These are phyloP conservation scores for Datisca glomerata DNA, from an alignment of 306 rosid genomes.

Conservation along the genomic window DNA sequence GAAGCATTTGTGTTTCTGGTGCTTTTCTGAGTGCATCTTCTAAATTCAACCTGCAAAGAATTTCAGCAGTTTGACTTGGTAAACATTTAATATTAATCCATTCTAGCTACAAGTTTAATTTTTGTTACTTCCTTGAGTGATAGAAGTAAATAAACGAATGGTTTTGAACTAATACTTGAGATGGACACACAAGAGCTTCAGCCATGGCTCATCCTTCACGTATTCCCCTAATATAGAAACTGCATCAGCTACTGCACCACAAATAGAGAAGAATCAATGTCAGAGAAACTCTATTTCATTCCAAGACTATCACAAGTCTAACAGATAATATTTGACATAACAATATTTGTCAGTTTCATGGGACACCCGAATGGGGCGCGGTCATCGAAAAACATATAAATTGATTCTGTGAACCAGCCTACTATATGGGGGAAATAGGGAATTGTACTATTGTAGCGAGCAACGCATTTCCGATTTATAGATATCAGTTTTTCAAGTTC, in stretches of 20 bases:
- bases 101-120: slow-evolving; percentile 3
- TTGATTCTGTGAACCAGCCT: too few relatives aligned
- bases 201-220: slow-evolving; percentile 75
- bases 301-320: too few relatives aligned
- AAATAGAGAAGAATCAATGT: slow-evolving; percentile 16
- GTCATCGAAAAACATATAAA: too few relatives aligned
- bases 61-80: neutral
- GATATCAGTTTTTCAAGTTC: too few relatives aligned
- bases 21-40: slow-evolving; percentile 46
- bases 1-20: slow-evolving; percentile 18
- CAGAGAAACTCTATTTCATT: slow-evolving; percentile 1
- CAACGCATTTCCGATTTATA: too few relatives aligned
- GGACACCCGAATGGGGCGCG: too few relatives aligned
- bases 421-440: too few relatives aligned
- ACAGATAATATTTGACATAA: too few relatives aligned
- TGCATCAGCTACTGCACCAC: slow-evolving; percentile 68
- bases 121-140: neutral
- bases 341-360: too few relatives aligned
- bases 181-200: slow-evolving; percentile 55
- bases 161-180: slow-evolving; percentile 42
- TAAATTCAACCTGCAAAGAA: slow-evolving; percentile 55
- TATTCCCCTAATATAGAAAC: slow-evolving; percentile 85
- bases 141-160: neutral
- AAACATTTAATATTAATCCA: slow-evolving; percentile 10
- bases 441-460: too few relatives aligned